phyloP scores from a whole-genome alignment of 2,329 filamentous ascomycete genomes.

The Rachicladosporium sp. region DNA sequence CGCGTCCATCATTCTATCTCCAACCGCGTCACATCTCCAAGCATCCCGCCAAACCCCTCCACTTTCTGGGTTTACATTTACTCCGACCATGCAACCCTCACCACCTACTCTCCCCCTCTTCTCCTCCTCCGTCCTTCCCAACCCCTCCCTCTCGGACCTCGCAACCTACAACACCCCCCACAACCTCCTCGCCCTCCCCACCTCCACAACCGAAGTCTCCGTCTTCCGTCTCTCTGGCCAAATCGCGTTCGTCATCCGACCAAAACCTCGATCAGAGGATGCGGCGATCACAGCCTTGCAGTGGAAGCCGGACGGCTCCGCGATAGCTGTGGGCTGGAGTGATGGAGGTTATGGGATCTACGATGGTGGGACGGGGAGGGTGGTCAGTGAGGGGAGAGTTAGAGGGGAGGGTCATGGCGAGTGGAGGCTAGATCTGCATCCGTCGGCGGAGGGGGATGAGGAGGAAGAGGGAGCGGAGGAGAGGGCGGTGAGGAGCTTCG shows the following conservation, averaged over 20 bases:
- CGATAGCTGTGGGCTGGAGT: conserved; percentile 68
- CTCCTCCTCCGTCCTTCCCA: conserved; percentile 28
- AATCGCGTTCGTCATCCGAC: conserved; percentile 43
- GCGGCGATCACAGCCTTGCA: conserved; percentile 25
- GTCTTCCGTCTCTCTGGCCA: conserved; percentile 73
- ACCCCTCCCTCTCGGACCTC: conserved; percentile 52
- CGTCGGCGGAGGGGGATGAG: conserved; percentile 6
- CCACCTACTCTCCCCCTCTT: background rate
- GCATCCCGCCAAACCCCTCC: no score
- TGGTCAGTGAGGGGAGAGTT: conserved; percentile 5
- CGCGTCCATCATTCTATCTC: background rate
- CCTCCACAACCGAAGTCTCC: conserved; percentile 53
- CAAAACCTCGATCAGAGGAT: conserved; percentile 22
- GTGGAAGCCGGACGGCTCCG: conserved; percentile 36
- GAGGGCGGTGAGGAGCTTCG: conserved; percentile 6
- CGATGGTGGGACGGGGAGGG: conserved; percentile 24
- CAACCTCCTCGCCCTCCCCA: conserved; percentile 67
- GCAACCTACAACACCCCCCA: conserved; percentile 55
- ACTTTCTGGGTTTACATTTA: no score
- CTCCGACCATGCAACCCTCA: background rate
- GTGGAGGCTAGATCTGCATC: conserved; percentile 14
- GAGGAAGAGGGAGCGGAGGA: conserved; percentile 2
- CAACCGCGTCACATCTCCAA: no score
- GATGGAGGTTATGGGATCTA: conserved; percentile 48
- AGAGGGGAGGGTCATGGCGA: conserved; percentile 4